Conservation (phyloP, 2,329 filamentous ascomycete genomes). For the Dothistroma septosporum region DNA sequence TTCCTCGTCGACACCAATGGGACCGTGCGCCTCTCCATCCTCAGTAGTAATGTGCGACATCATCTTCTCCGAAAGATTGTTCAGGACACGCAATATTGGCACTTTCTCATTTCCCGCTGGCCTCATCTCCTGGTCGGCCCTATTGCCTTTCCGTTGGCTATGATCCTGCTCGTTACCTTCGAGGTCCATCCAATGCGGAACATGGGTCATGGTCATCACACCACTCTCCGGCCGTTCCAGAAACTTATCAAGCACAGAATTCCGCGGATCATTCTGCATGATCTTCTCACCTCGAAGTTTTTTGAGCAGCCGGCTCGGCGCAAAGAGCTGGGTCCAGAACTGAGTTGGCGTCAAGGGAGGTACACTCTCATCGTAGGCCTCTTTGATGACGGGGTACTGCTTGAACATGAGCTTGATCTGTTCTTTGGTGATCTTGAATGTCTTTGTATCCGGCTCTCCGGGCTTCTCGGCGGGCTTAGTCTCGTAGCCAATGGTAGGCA, state of each 20-base stretch:
- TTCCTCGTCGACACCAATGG: conserved; percentile 65
- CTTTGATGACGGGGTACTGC: conserved; percentile 85
- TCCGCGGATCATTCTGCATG: conserved; percentile 68
- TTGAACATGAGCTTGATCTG: conserved; percentile 90
- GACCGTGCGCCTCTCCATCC: conserved; percentile 63
- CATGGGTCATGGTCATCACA: conserved; percentile 53
- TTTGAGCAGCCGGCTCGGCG: conserved; percentile 76
- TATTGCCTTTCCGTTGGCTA: conserved; percentile 80
- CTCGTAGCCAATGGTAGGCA: conserved; percentile 71
- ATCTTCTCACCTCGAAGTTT: conserved; percentile 87
- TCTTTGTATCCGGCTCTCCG: conserved; percentile 64
- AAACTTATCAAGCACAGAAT: conserved; percentile 81
- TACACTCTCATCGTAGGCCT: conserved; percentile 89
- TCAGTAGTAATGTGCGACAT: conserved; percentile 80
- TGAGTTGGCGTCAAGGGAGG: conserved; percentile 61
- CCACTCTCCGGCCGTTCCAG: conserved; percentile 61
- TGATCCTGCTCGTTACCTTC: conserved; percentile 94
- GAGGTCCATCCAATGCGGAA: conserved; percentile 87
- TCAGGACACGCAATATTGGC: conserved; percentile 83
- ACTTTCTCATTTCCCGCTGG: conserved; percentile 70
- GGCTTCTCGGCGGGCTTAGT: conserved; percentile 36
- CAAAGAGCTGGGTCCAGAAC: conserved; percentile 94
- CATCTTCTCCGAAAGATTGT: conserved; percentile 87
- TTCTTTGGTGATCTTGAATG: conserved; percentile 81
- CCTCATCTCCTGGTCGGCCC: conserved; percentile 85